Conservation (phyloP, 1,139 yeast genomes). For the Blastobotrys aristatus region DNA sequence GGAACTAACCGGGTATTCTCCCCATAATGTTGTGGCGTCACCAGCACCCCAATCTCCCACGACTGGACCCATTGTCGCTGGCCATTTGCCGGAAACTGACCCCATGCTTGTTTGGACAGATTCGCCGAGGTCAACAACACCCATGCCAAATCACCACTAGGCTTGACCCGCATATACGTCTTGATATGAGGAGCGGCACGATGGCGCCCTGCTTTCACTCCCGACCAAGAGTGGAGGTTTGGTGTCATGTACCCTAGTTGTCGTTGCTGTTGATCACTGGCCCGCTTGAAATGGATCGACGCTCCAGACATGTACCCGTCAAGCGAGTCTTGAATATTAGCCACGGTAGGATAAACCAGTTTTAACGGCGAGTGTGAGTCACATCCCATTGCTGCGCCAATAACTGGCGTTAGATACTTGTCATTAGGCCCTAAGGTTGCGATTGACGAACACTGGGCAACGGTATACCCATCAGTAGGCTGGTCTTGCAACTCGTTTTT, state of each 20-base stretch:
- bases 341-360: constrained; percentile 31
- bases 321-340: constrained; percentile 28
- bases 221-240: constrained; percentile 28
- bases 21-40: constrained; percentile 20
- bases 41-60: constrained; percentile 34
- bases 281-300: constrained; percentile 29
- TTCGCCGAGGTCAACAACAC: constrained; percentile 35
- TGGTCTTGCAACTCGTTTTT: constrained; percentile 16
- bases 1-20: constrained; percentile 16
- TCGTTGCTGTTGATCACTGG: constrained; percentile 19
- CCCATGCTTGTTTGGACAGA: constrained; percentile 37
- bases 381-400: constrained; percentile 19
- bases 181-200: constrained; percentile 36
- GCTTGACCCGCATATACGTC: constrained; percentile 28
- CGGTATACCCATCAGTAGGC: constrained; percentile 18
- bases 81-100: constrained; percentile 22
- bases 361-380: neutral
- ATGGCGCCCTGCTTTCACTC: constrained; percentile 28
- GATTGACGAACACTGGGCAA: constrained; percentile 32
- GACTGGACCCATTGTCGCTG: constrained; percentile 29
- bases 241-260: constrained; percentile 28
- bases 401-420: constrained; percentile 22
- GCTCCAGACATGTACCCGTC: constrained; percentile 33
- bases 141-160: constrained; percentile 27
- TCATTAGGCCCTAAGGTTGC: constrained; percentile 27